phyloP scores from a whole-genome alignment of 2,329 filamentous ascomycete genomes.

The Colletotrichum musae region DNA sequence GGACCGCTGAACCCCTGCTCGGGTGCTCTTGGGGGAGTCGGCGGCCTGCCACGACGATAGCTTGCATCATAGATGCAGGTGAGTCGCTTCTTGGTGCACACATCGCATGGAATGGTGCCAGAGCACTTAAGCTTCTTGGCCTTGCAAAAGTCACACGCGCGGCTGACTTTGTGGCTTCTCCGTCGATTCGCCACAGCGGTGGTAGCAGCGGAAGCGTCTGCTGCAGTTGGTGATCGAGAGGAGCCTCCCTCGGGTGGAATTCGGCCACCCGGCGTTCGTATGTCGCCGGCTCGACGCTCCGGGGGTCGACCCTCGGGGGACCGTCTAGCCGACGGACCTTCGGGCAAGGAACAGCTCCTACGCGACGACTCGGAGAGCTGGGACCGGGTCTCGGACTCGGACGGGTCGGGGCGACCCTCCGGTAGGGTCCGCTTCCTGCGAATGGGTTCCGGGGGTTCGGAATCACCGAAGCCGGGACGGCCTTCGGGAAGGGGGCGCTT shows the following conservation, averaged over 20 bases:
- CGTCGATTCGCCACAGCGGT: conserved; percentile 24
- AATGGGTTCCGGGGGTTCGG: not conserved
- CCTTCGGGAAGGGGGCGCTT: conserved; percentile 16
- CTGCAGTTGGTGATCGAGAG: not conserved
- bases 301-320: not conserved
- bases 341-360: conserved; percentile 14
- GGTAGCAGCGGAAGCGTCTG: conserved; percentile 1
- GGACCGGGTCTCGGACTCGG: not conserved
- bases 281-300: not conserved
- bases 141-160: conserved; percentile 57
- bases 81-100: conserved; percentile 48
- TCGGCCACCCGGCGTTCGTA: not conserved
- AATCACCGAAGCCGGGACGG: not conserved
- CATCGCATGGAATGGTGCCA: conserved; percentile 53
- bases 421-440: conserved; percentile 18
- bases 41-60: conserved; percentile 54
- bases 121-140: conserved; percentile 53
- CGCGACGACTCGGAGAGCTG: conserved; percentile 15
- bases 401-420: conserved; percentile 8
- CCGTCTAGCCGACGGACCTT: not conserved
- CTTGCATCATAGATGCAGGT: conserved; percentile 53
- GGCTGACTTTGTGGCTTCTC: conserved; percentile 50
- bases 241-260: not conserved
- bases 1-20: not conserved
- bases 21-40: conserved; percentile 49